Evolutionary conservation across 805 yeast genomes (phyloP), one percentile per base, ranked within the genome.

Genomic region (Candida pseudoglaebosa): DNA sequence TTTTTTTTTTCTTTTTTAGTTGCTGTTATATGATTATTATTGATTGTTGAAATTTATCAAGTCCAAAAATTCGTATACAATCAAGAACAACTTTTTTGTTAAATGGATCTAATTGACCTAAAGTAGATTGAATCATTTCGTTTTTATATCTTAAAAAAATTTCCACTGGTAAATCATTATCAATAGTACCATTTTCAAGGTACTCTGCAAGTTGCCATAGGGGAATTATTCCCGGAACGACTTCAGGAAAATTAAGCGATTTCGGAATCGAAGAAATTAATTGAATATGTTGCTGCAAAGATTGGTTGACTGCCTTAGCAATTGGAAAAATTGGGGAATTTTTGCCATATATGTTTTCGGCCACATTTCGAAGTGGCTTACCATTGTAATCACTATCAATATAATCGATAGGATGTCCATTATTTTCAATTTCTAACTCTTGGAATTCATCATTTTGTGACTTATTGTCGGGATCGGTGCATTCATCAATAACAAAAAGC

Each of bases 221-320:
- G 1, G 82, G 78, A 8, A 73, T 47, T 3, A 73, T 43, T 0
- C 84, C 83, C 0, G 82, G 80, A 2, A 70, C 49, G 3, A 77
- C 74, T 8, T 50, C 47, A 1, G 82, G 76, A 9, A 71, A 37
- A 14, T 16, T 15, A 9, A 15, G 9, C 24, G 15, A 14, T 32
- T 15, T 40, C 33, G 19, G 8, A 9, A 8, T 12, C 20, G 10
- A 16, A 17, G 17, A 38, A 24, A 24, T 16, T 16, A 14, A 33
- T n/a, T 19, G 6, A 19, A 20, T 24, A 7, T n/a, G n/a, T n/a
- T n/a, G n/a, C n/a, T n/a, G n/a, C n/a, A n/a, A 16, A 32, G 24
- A 13, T 28, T 26, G 31, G 18, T 6, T 19, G 13, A 29, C 10
- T n/a, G 32, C 20, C n/a, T 17, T 15, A 7, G 24, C 16, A 12